A percentile compares a stretch with the other conserved stretches of the same genome.
Conservation (phyloP, 225 moss, liverwort and hornwort species). For the Pseudoscleropodium purum region DNA sequence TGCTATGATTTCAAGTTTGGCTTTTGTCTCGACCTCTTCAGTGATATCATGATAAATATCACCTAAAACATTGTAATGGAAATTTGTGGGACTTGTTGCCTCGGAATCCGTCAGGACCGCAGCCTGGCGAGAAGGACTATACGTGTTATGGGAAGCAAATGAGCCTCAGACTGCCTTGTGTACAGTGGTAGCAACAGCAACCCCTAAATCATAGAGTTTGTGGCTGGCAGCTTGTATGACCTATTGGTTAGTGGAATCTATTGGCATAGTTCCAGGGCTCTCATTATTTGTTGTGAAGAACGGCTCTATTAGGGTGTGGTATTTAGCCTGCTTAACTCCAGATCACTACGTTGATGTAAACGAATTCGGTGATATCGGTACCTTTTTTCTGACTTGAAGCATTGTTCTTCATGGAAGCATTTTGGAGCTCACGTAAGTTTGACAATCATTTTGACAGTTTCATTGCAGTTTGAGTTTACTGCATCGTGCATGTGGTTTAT, state of each 20-base stretch:
- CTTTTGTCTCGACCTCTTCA: too few relatives aligned
- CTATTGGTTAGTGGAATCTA: neutral
- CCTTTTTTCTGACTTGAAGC: neutral
- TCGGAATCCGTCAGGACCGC: neutral
- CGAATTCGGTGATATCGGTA: neutral
- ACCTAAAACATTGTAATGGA: too few relatives aligned
- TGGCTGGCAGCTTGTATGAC: neutral
- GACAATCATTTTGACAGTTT: neutral
- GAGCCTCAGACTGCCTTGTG: neutral
- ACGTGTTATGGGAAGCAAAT: neutral
- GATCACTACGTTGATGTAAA: neutral
- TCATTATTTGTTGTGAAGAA: neutral
- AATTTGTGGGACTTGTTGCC: neutral
- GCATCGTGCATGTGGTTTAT: neutral
- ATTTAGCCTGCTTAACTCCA: too few relatives aligned
- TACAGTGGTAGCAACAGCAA: neutral
- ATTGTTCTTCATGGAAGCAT: neutral
- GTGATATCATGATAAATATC: too few relatives aligned
- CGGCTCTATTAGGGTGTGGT: neutral
- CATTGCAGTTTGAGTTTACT: neutral
- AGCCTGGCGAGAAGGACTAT: neutral
- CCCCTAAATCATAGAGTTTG: neutral
- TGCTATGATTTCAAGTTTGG: too few relatives aligned
- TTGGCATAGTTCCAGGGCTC: neutral
- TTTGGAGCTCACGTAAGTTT: neutral